Base-by-base conservation (phyloP, 306 rosid species). In the Cucurbita moschata region DNA sequence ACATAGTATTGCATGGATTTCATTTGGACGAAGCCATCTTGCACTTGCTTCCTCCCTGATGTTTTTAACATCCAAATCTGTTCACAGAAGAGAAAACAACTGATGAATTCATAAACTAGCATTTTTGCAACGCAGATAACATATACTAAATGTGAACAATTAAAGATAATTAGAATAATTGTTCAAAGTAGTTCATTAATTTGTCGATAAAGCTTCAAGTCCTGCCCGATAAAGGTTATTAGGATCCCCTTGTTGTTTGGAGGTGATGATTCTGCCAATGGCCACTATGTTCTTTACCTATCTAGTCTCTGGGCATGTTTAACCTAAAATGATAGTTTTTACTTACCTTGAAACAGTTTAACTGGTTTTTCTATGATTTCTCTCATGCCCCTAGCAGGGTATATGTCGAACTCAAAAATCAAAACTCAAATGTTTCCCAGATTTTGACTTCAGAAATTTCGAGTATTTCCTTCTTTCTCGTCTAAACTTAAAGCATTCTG, bases 11-110 rank as follows among this genome's bases (percentile, higher is more conserved):
- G 97, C 99, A 75, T 86, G 88, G 79, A 95, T 95, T 82, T 95
- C 99, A 80, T 95, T 95, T 62, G 99, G 96, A 54, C 97, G 99
- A 77, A 95, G 97, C 99, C 99, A 95, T 82, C 99, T 83, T 75
- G 80, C 16, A 54, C 76, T 76, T 72, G 96, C 97, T 81, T 95
- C 99, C 72, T 82, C 96, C 90, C 77, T 81, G 46, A 82, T 89
- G 79, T 81, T 72, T 71, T 19, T 12, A 69, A 95, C 79, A 76
- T 95, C 97, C 81, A 95, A 83, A 43, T 91, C 99, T 95, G 89
- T 15, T 43, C 75, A 77, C 12, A 76, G 57, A 71, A 75, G 59
- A 78, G 63, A 59, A 77, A 77, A 77, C 62, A 79, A 61, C 71
- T 46, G 51, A 78, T 42, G 78, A 79, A 77, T 26, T 49, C 65